Conservation (phyloP, 2,329 filamentous ascomycete species). For the Aspergillus sclerotialis region DNA sequence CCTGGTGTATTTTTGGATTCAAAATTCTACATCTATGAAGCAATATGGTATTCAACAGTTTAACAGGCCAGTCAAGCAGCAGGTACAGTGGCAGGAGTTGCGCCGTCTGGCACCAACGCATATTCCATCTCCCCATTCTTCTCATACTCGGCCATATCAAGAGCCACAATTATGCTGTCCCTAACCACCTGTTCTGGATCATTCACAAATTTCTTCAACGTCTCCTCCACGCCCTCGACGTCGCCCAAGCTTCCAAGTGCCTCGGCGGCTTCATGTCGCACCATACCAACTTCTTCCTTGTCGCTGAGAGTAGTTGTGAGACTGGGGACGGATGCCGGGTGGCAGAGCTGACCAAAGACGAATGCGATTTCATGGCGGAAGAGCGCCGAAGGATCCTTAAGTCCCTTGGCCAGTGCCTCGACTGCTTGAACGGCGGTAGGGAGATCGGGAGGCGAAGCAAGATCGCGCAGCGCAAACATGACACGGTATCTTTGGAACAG, state of each 20-base stretch:
- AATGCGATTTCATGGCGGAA: conserved; percentile 98
- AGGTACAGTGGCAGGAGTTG: conserved; percentile 18
- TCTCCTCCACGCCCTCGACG: conserved; percentile 85
- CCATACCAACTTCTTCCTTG: conserved; percentile 83
- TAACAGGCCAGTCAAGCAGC: conserved; percentile 22
- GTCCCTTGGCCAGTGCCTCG: conserved; percentile 74
- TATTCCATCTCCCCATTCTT: conserved; percentile 84
- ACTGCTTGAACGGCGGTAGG: conserved; percentile 86
- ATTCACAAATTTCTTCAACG: conserved; percentile 72
- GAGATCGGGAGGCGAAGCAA: conserved; percentile 86
- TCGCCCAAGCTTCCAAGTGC: conserved; percentile 90
- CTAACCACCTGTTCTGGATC: conserved; percentile 90
- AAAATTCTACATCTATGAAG: conserved; percentile 18
- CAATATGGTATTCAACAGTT: conserved; percentile 8
- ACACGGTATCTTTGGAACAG: conserved; percentile 92
- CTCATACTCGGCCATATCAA: conserved; percentile 98
- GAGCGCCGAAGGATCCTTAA: conserved; percentile 78
- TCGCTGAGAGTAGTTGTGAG: conserved; percentile 73
- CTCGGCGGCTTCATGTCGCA: conserved; percentile 94
- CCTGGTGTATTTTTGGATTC: conserved; percentile 12
- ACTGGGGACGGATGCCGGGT: conserved; percentile 93
- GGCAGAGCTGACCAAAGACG: conserved; percentile 91
- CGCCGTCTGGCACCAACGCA: conserved; percentile 69
- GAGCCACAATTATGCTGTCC: conserved; percentile 87
- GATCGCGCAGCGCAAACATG: conserved; percentile 95